Evolutionary conservation across 139 green algal genomes (phyloP), one percentile per base, ranked within the genome.

Genomic region (Ulvella scutata): DNA sequence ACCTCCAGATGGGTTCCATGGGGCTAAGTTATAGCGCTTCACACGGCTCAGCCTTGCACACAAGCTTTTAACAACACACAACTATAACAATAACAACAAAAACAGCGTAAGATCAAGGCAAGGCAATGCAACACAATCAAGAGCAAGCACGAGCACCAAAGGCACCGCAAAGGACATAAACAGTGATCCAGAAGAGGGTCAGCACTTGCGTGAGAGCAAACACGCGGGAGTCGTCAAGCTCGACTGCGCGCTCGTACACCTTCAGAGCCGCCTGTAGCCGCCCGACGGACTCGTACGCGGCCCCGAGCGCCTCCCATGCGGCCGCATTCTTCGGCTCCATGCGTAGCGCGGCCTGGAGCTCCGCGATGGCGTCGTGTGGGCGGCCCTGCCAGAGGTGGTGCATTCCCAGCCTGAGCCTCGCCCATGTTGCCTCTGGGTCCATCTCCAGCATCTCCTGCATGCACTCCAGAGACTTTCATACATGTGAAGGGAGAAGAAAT

Each of bases 261-360:
- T 91, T 91, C 43, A 89, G 79, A 2, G 87, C 85, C 3, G 82
- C 82, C 34, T 78, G 77, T 59, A 85, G 77, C 4, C 82, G 75
- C 38, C 85, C 75, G 35, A 88, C 44, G 29, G 43, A 43, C 80
- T 72, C 4, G 76, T 90, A 92, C 0, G 82, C 76, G 0, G 76
- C 74, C 2, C 73, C 89, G 75, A 94, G 80, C 0, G 76, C 86
- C 77, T 92, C 87, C 89, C 89, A 94, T 26, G 87, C 62, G 17
- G 78, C 79, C 59, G 84, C 40, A 34, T 38, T 1, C 62, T 62
- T 26, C n/a, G n/a, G 6, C n/a, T 67, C 51, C 51, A 67, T 67
- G n/a, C 51, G 51, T 26, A 67, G 51, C 51, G 51, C 51, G n/a
- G 51, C 51, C 51, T 67, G 51, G n/a, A 67, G 51, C 51, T 67